Percentiles rank a stretch among this genome's conserved stretches.
These are phyloP conservation scores for Ceratobasidium sp. DNA, from an alignment of 1,284 basidiomycete species.

Conservation along the genomic window DNA sequence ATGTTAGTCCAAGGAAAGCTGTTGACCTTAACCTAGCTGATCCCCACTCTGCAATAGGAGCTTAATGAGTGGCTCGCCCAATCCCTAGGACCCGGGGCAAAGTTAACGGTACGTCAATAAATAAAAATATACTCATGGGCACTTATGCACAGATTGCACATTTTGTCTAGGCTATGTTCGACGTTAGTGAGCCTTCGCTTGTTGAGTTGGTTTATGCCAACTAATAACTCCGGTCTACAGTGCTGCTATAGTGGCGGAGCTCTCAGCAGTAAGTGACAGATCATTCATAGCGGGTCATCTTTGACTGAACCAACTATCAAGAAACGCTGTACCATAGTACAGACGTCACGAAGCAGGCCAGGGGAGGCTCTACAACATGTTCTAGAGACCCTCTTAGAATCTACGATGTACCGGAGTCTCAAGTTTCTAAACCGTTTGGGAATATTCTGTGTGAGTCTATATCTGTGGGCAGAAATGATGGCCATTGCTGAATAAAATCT, in stretches of 20 bases:
- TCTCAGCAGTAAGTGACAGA: background rate
- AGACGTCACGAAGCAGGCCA: background rate
- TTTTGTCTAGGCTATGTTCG: constrained; percentile 7
- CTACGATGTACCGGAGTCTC: background rate
- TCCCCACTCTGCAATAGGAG: background rate
- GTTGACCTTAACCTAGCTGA: too few species aligned
- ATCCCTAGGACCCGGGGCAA: constrained; percentile 2
- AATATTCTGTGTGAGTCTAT: background rate
- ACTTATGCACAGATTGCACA: too few species aligned
- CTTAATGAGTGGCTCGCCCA: constrained; percentile 10
- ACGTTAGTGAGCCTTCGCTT: background rate
- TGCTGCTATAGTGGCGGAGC: constrained; percentile 37
- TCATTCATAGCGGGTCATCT: background rate
- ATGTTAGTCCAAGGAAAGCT: background rate
- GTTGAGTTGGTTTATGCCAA: background rate
- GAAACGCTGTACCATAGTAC: background rate
- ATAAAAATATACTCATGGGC: too few species aligned
- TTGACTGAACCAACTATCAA: background rate
- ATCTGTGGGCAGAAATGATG: too few species aligned
- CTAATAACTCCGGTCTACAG: background rate
- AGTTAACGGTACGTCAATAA: constrained; percentile 9
- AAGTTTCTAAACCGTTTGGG: background rate
- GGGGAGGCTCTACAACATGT: background rate
- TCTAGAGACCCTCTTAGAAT: background rate
- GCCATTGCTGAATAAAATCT: background rate